phyloP scores from a whole-genome alignment of 768 basidiomycete genomes.

The Melanogaster broomeanus region DNA sequence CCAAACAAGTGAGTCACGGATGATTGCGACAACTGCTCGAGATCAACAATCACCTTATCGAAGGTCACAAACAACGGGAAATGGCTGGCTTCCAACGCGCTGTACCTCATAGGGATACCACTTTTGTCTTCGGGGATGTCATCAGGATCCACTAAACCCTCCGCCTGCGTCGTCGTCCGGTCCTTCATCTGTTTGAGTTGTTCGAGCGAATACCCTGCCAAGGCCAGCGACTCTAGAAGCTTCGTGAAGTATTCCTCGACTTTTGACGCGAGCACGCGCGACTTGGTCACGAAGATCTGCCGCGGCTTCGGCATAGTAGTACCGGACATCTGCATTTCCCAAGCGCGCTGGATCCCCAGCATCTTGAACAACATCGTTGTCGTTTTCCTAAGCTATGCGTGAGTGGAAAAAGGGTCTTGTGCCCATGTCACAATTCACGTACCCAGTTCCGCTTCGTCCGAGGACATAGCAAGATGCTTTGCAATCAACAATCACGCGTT shows the following conservation, averaged over 20 bases:
- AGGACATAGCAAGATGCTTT: conserved; percentile 63
- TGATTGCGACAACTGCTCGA: neutral
- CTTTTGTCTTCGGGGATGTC: conserved; percentile 36
- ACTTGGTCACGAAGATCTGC: conserved; percentile 75
- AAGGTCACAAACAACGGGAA: conserved; percentile 75
- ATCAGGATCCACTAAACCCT: conserved; percentile 33
- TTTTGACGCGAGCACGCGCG: conserved; percentile 62
- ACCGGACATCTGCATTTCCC: conserved; percentile 34
- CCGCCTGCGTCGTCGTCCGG: conserved; percentile 26
- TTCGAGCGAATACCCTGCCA: conserved; percentile 36
- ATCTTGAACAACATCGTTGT: conserved; percentile 81
- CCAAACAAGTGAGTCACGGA: neutral
- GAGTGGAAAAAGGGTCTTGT: neutral
- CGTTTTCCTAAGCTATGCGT: conserved; percentile 54
- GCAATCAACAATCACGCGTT: conserved; percentile 61
- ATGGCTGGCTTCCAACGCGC: conserved; percentile 55
- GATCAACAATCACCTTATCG: conserved; percentile 45
- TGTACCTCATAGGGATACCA: conserved; percentile 48
- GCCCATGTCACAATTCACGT: conserved; percentile 3
- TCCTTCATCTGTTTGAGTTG: conserved; percentile 37
- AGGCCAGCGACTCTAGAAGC: conserved; percentile 45
- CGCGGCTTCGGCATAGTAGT: conserved; percentile 54
- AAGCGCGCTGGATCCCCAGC: conserved; percentile 63
- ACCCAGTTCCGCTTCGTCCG: conserved; percentile 78
- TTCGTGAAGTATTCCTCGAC: conserved; percentile 66